Conservation (phyloP, 805 yeast genomes). For the Teunomyces tritomae region DNA sequence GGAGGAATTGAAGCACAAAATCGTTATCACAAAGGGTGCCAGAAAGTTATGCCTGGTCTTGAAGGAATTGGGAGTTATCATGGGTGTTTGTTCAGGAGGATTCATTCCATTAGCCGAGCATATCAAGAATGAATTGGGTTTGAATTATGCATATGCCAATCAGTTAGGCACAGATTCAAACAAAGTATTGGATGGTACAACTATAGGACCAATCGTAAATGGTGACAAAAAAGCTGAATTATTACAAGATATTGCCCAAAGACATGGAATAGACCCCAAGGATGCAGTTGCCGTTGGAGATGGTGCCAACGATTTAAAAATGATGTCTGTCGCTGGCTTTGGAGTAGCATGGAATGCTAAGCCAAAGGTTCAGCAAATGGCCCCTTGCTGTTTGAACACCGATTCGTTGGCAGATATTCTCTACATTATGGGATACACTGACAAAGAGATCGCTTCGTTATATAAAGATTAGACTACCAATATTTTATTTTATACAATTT, state of each 20-base stretch:
- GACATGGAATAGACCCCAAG: slow-evolving; percentile 49
- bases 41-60: slow-evolving; percentile 63
- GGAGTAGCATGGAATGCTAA: slow-evolving; percentile 98
- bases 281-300: slow-evolving; percentile 87
- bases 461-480: neutral
- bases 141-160: slow-evolving; percentile 92
- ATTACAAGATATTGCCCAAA: slow-evolving; percentile 56
- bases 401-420: slow-evolving; percentile 69
- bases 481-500: slow-evolving; percentile 23
- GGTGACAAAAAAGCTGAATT: slow-evolving; percentile 80
- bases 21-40: slow-evolving; percentile 85
- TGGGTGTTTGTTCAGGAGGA: slow-evolving; percentile 94
- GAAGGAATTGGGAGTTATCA: slow-evolving; percentile 56
- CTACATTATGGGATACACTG: slow-evolving; percentile 75
- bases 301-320: slow-evolving; percentile 92
- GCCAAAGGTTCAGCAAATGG: slow-evolving; percentile 80
- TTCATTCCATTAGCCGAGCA: slow-evolving; percentile 83
- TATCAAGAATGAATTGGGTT: slow-evolving; percentile 61
- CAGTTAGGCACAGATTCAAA: slow-evolving; percentile 44
- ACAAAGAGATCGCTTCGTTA: slow-evolving; percentile 46
- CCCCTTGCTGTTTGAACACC: slow-evolving; percentile 80
- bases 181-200: slow-evolving; percentile 67
- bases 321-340: slow-evolving; percentile 90
- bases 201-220: slow-evolving; percentile 80
- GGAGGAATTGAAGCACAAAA: slow-evolving; percentile 69